Evolutionary conservation across 2,329 filamentous ascomycete genomes (phyloP), one percentile per base, ranked within the genome.

Genomic region (Neofusicoccum cordaticola): DNA sequence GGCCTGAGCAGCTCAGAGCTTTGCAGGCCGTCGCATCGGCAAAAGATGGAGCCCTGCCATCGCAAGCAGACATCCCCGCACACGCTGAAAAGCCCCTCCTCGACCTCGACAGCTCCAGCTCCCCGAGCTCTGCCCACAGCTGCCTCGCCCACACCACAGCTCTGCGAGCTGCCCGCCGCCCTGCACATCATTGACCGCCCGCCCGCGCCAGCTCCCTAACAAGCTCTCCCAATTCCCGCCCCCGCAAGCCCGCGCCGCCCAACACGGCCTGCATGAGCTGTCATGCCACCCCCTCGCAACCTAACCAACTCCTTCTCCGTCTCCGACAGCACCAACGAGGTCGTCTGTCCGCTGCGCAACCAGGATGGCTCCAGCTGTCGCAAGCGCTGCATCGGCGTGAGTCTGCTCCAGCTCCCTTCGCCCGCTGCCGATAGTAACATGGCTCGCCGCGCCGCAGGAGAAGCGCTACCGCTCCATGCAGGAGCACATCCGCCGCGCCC

Each of bases 391-490:
- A 89, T 96, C 76, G 95, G 95, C 80, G 95, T 98, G 86, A 92
- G 93, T 95, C 71, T 68, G 68, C 68, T 65, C 47, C 63, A 66
- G 58, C 56, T 66, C 63, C 45, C 60, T 62, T 63, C 42, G 35
- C 50, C 47, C 61, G 51, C 52, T 65, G 61, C 63, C 61, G 57
- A 34, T 66, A 71, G 50, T 74, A 68, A 78, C 75, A 73, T 73
- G 71, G 66, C 68, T 72, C 67, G 62, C 65, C 67, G 67, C 62
- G 71, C 58, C 66, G 69, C 80, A 96, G 92, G 92, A 96, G 83
- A 96, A 96, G 81, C 87, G 92, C 71, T 99, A 93, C 82, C 93
- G 95, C 78, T 98, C 94, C 68, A 98, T 99, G 92, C 95, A 98
- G 81, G 95, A 99, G 85, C 95, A 99, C 76, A 98, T 99, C 74